These are phyloP conservation scores for Blepharisma stoltei DNA, from an alignment of 73 alveolate genomes.

Conservation along the genomic window DNA sequence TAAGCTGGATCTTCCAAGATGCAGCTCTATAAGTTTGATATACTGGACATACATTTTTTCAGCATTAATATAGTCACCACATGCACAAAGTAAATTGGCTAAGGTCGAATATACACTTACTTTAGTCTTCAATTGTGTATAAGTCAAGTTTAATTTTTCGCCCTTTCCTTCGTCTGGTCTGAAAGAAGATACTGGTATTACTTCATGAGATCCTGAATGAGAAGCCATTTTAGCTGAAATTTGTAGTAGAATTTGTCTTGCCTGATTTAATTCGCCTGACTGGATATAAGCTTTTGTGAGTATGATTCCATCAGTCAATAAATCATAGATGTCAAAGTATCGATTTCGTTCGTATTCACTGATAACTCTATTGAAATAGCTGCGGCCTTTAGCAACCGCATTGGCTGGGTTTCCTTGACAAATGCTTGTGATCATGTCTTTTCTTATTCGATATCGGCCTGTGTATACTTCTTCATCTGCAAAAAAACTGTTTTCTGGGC, in stretches of 20 bases:
- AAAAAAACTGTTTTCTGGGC: conserved; percentile 1
- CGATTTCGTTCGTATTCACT: conserved; percentile 25
- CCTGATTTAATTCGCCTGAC: conserved; percentile 15
- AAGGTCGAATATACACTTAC: neutral
- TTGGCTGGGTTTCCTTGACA: conserved; percentile 8
- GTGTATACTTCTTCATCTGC: conserved; percentile 12
- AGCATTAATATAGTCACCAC: conserved; percentile 30
- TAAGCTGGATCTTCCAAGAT: neutral
- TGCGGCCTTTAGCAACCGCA: conserved; percentile 14
- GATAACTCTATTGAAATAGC: conserved; percentile 3
- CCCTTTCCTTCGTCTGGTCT: conserved; percentile 13
- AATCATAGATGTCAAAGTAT: conserved; percentile 17
- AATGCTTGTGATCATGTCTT: neutral
- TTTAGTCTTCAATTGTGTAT: neutral
- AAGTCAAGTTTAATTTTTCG: conserved; percentile 1
- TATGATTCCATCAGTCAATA: conserved; percentile 6
- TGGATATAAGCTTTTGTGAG: conserved; percentile 21
- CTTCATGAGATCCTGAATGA: conserved; percentile 28
- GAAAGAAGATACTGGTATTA: neutral
- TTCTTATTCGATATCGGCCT: neutral
- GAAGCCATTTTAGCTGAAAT: neutral
- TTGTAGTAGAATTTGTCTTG: conserved; percentile 17
- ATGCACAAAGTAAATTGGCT: conserved; percentile 23
- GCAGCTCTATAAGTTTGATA: neutral
- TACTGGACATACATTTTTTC: conserved; percentile 30